Percentiles rank a stretch among this genome's conserved stretches.
phyloP scores from a whole-genome alignment of 306 rosid species.

The Prunus davidiana region DNA sequence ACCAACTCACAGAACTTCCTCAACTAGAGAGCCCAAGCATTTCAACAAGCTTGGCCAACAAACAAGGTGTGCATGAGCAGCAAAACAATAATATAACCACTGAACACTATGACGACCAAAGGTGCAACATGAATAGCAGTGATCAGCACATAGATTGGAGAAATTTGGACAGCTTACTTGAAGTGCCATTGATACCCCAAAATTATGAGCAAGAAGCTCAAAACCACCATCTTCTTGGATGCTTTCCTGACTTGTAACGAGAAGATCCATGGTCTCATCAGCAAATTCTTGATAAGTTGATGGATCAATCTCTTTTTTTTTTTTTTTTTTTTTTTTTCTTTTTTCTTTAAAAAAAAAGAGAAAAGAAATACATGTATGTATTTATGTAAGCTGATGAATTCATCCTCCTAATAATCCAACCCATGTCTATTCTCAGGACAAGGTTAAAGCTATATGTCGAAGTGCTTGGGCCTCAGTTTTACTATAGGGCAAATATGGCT shows the following conservation, averaged over 20 bases:
- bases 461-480: no score
- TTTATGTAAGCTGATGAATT: not conserved
- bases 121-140: constrained; percentile 25
- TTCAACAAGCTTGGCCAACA: constrained; percentile 35
- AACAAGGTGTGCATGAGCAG: constrained; percentile 19
- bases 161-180: constrained; percentile 55
- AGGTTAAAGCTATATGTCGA: not conserved
- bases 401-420: not conserved
- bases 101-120: constrained; percentile 39
- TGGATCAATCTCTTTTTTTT: not conserved
- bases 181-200: constrained; percentile 28
- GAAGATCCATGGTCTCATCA: not conserved
- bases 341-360: no score
- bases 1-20: constrained; percentile 14
- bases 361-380: not conserved
- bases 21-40: constrained; percentile 31
- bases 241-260: constrained; percentile 54
- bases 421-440: constrained; percentile 2
- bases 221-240: constrained; percentile 47
- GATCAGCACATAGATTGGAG: constrained; percentile 52
- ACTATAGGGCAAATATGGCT: no score
- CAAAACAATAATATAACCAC: not conserved
- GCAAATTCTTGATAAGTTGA: not conserved
- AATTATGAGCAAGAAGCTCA: constrained; percentile 25
- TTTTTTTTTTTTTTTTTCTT: no score